Base-by-base conservation (phyloP, 306 rosid species). In the Dicorynia guianensis region DNA sequence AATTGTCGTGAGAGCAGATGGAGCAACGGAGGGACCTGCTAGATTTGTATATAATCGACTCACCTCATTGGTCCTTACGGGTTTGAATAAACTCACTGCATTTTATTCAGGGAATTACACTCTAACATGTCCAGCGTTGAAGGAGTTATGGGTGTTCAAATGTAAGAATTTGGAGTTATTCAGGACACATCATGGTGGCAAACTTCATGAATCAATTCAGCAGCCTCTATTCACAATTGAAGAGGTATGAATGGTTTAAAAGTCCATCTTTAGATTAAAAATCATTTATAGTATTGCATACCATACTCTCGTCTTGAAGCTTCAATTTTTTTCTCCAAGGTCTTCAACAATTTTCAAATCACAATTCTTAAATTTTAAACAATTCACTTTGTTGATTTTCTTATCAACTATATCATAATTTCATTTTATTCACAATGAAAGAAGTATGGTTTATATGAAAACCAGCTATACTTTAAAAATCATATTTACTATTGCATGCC, bases 51-150 rank as follows among this genome's bases (percentile, higher is more conserved):
- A 79, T 5, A 54, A 12, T 6, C 39, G 44, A 0, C 14, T 85
- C 4, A 57, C 59, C 6, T 1, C 13, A 34, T 2, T 85, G 55
- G 5, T 1, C 1, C 70, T 85, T 70, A 25, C 2, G 5, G 0
- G 30, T 0, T 6, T 73, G 9, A 8, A 13, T 0, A 19, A 70
- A 36, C 62, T 85, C 0, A 58, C 13, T 25, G 54, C 63, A 17
- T 74, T 85, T 11, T 78, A 42, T 47, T 61, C 49, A 0, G 69
- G 73, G 40, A 47, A 34, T n/a, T 50, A 71, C 50, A 52, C 47
- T 18, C 56, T 56, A 8, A 14, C 49, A 8, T 82, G 84, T 53
- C 81, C 82, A 17, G 36, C 44, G n/a, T 58, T 82, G 14, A 70
- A 20, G 8, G 0, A 13, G 0, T 0, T 76, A 10, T 1, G 11